Evolutionary conservation across 2,329 filamentous ascomycete species (phyloP), one percentile per base, ranked within the genome.

Genomic region (Immersiporthe knoxdaviesiana): DNA sequence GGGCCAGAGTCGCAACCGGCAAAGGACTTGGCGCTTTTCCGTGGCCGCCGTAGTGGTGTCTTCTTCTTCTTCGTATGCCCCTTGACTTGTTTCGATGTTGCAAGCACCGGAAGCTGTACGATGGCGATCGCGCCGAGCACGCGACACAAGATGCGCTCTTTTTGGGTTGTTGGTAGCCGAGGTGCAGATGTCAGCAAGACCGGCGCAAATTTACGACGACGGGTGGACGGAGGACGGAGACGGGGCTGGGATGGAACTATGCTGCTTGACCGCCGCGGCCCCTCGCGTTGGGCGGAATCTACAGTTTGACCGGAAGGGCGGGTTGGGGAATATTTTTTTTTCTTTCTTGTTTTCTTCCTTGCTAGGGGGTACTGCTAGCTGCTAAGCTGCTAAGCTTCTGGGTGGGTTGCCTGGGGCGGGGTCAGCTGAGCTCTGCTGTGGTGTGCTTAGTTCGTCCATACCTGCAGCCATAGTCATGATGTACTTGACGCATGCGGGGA

Each of bases 131-230:
- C 59, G 35, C 27, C 50, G 60, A 47, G 32, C 65, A 65, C 63
- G 69, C 69, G 67, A 71, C 69, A 62, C 64, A 44, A 67, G 66
- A 50, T 65, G 67, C 67, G 52, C 44, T 54, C 37, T 54, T 67
- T 62, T 27, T 37, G 56, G 54, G 60, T 65, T 30, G 56, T n/a
- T 41, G 14, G 39, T 39, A 68, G 61, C 47, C 63, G 64, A 69
- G 60, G 44, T 41, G 30, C 52, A 60, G 59, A 41, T 56, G 66
- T 62, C 69, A 59, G 66, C 39, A 39, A 65, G 66, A 41, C 41
- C 69, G 63, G 69, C 69, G 66, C 69, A 56, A 64, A 65, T 59
- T 59, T 60, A 50, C n/a, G 60, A 47, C 44, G 18, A 63, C 56
- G 56, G 56, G 66, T 37, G 67, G 21, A 59, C 64, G 52, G 61